Evolutionary conservation across 176 grass and related monocot genomes (phyloP), one percentile per base, ranked within the genome.

Genomic region (Olyra latifolia): DNA sequence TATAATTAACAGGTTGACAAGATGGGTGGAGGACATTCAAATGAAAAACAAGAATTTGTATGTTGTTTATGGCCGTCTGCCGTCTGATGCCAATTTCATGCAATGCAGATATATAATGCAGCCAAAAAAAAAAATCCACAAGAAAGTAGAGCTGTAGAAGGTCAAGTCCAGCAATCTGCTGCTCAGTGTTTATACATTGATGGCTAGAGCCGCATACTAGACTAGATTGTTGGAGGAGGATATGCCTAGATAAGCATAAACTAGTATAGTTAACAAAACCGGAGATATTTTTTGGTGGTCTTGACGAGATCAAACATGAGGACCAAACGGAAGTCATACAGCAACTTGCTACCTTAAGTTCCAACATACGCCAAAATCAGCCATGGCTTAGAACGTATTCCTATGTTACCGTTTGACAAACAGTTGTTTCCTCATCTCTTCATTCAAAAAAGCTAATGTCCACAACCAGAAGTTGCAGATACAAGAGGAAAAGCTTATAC

Each of bases 221-320:
- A 56, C 45, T 65, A 43, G 24, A 72, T 56, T 32, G 22, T 8
- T 30, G 10, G 9, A 38, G 44, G 41, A 23, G 8, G 30, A 63
- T 79, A 62, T 76, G 30, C 10, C 48, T 53, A 79, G 38, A 83
- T 6, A 72, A 20, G 30, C 39, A 20, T 12, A 57, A 80, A 69
- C 23, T 14, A 17, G 47, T 11, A 42, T 7, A 68, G n/a, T 9
- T 20, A 67, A 52, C 47, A 54, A 64, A 66, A 9, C 0, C 2
- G 1, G 29, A 22, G 14, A 0, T 28, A 17, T 53, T 53, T 20
- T 20, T 53, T 72, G 15, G 4, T 54, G 16, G 15, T 38, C 29
- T 32, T 72, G 55, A 16, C n/a, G 57, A 43, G 3, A 42, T 24
- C 32, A 8, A 16, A 53, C 32, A 54, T 75, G 20, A 42, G 53